These are phyloP conservation scores for Trebouxiophyceae sp. DNA, from an alignment of 163 green algal species.

Conservation along the genomic window DNA sequence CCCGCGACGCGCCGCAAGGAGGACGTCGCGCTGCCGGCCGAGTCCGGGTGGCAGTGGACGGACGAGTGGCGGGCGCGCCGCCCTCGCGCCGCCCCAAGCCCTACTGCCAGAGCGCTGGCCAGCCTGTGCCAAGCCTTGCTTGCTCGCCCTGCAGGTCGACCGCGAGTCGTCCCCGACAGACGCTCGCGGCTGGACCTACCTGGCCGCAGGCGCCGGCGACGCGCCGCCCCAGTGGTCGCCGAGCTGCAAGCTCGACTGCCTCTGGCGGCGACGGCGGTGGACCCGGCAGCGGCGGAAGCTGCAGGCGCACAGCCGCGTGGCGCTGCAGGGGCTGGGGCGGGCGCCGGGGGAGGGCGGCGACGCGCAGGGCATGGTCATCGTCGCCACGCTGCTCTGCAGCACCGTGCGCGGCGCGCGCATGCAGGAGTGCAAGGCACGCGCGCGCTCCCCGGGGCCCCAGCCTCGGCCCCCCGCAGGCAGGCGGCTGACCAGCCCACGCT, in stretches of 20 bases:
- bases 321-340: not conserved
- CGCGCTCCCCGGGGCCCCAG: no score
- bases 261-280: slow-evolving; percentile 18
- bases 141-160: no score
- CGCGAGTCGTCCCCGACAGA: no score
- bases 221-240: slow-evolving; percentile 15
- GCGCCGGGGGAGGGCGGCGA: not conserved
- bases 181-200: slow-evolving; percentile 18
- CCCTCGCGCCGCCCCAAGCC: not conserved
- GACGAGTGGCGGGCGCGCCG: slow-evolving; percentile 14
- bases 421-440: slow-evolving; percentile 50
- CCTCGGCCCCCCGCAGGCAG: no score
- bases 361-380: slow-evolving; percentile 53
- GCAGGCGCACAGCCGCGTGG: not conserved
- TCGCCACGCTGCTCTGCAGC: slow-evolving; percentile 77
- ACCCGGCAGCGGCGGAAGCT: slow-evolving; percentile 11
- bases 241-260: not conserved
- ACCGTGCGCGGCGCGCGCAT: slow-evolving; percentile 60
- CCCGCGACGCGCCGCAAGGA: slow-evolving; percentile 9
- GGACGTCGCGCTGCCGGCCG: slow-evolving; percentile 36
- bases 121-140: no score
- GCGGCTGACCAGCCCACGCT: no score
- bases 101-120: no score
- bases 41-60: slow-evolving; percentile 47
- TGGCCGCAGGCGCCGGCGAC: slow-evolving; percentile 3